phyloP scores from a whole-genome alignment of 768 basidiomycete species.

The Trametes coccinea region DNA sequence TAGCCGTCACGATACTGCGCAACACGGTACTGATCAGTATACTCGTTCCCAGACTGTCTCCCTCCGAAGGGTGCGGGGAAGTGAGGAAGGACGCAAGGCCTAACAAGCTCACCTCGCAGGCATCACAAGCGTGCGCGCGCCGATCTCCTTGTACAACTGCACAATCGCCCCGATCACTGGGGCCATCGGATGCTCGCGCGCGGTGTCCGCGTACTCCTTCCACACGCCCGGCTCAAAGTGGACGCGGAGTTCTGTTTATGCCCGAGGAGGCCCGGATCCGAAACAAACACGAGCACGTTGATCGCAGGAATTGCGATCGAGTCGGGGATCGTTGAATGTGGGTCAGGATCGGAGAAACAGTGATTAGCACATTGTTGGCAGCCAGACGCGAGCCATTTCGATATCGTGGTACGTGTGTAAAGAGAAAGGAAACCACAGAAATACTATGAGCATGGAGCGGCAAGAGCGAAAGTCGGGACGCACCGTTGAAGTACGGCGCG shows the following conservation, averaged over 20 bases:
- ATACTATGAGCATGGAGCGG: background rate
- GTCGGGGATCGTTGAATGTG: too few relatives aligned
- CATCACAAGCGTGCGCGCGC: conserved; percentile 46
- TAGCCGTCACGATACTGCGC: conserved; percentile 41
- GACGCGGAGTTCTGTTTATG: conserved; percentile 42
- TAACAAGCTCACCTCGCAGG: conserved; percentile 44
- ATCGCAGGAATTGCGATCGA: too few relatives aligned
- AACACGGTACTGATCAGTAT: too few relatives aligned
- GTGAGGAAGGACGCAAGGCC: background rate
- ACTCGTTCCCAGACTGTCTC: too few relatives aligned
- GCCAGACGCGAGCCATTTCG: too few relatives aligned
- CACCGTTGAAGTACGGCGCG: conserved; percentile 59
- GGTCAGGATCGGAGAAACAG: too few relatives aligned
- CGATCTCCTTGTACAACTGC: conserved; percentile 36
- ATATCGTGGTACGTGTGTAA: background rate
- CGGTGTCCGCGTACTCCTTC: conserved; percentile 41
- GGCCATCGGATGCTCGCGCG: conserved; percentile 44
- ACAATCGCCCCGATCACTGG: conserved; percentile 42
- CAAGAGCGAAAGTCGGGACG: background rate
- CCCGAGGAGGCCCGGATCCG: background rate
- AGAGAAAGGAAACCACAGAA: background rate
- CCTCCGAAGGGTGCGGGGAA: too few relatives aligned
- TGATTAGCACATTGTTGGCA: too few relatives aligned
- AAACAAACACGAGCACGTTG: too few relatives aligned
- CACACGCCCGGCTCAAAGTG: conserved; percentile 44